Evolutionary conservation across 768 basidiomycete genomes (phyloP), one percentile per base, ranked within the genome.

Genomic region (Leccinum incarnatum): DNA sequence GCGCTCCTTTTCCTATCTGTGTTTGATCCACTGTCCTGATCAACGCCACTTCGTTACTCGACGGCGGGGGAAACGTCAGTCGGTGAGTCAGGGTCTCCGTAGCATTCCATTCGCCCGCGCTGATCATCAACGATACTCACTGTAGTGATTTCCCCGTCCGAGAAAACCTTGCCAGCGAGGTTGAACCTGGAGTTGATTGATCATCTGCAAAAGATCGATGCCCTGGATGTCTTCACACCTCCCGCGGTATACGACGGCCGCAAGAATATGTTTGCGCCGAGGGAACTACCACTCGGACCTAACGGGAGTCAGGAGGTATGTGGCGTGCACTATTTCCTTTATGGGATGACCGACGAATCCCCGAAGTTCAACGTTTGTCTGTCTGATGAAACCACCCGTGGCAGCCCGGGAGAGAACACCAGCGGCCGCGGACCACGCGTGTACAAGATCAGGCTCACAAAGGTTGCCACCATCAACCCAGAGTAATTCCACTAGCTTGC

Each of bases 241-340:
- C 83, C 79, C 14, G 86, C 79, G 17, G 90, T 83, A 2, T 93
- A 91, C 59, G 91, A 93, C 58, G 91, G 91, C 0, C 79, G 88
- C 45, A 93, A 91, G 72, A 93, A 92, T 61, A 70, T 86, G 50
- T 93, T 89, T 65, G 78, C 86, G 23, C 74, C 83, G 14, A 77
- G 81, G 40, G 78, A 81, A 57, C 76, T 92, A 9, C 82, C 85
- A 0, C 84, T 93, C 40, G 83, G 81, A 29, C 78, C 76, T 2
- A 70, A 65, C 1, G 74, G 78, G 19, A 77, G 76, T 7, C 79
- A 80, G 61, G 87, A 85, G 75, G 88, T 81, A 63, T 61, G 75
- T 70, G 9, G 49, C 53, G 4, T 59, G 47, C 5, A 1, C 23
- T 25, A 30, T 40, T 57, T 8, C 11, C 42, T 32, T 21, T 40